These are phyloP conservation scores for Dictyostelium capitatum DNA, from an alignment of 78 protist genomes.

Conservation along the genomic window DNA sequence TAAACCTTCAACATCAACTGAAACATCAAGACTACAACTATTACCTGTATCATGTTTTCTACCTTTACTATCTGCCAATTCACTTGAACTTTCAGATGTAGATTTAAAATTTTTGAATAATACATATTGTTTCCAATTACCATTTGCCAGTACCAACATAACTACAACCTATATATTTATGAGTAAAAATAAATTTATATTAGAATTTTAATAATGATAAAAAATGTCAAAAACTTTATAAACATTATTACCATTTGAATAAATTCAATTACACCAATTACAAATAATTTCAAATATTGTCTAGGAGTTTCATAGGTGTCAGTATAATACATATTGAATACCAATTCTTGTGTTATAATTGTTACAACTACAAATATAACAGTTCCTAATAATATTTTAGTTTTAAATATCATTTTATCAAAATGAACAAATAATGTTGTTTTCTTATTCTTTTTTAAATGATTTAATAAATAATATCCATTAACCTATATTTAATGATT, in stretches of 20 bases:
- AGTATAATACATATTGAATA: conserved; percentile 4
- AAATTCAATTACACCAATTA: background rate
- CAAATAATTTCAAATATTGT: conserved; percentile 18
- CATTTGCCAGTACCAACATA: background rate
- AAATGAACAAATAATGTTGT: conserved; percentile 7
- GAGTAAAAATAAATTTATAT: background rate
- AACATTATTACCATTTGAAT: conserved; percentile 27
- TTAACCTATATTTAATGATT: no score
- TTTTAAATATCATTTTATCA: conserved; percentile 10
- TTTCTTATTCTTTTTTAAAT: conserved; percentile 11
- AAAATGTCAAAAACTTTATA: no score
- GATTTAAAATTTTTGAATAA: background rate
- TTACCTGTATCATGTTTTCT: background rate
- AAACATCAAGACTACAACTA: background rate
- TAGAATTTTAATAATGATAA: background rate
- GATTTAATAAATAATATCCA: conserved; percentile 16
- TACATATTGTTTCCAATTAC: conserved; percentile 8
- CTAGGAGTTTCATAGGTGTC: conserved; percentile 3
- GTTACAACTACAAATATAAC: conserved; percentile 13
- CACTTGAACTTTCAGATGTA: background rate
- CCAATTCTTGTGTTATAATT: background rate
- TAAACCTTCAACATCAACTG: background rate
- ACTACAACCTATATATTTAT: background rate
- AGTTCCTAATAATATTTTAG: background rate
- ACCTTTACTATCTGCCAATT: background rate